A percentile compares a stretch with the other conserved stretches of the same genome.
phyloP scores from a whole-genome alignment of 2,329 filamentous ascomycete genomes.

The Corynespora cassiicola region DNA sequence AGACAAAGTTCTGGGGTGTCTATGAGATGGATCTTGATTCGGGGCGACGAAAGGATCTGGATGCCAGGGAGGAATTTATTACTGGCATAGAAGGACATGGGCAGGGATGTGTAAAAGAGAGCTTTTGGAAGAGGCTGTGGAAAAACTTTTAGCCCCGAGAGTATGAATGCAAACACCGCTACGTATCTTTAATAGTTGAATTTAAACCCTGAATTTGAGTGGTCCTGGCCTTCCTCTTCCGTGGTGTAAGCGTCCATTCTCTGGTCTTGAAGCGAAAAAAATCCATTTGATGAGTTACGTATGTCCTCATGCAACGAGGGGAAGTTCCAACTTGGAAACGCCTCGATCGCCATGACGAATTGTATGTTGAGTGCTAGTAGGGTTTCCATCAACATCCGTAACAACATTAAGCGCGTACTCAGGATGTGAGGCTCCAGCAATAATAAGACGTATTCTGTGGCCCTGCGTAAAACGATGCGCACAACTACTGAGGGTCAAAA shows the following conservation, averaged over 20 bases:
- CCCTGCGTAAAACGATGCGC: constrained; percentile 17
- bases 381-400: no score
- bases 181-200: no score
- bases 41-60: constrained; percentile 46
- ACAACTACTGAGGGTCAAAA: constrained; percentile 8
- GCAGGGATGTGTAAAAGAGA: constrained; percentile 13
- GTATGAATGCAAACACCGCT: no score
- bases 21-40: constrained; percentile 48
- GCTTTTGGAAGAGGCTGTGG: constrained; percentile 19
- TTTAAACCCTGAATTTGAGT: no score
- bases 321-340: no score
- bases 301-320: no score
- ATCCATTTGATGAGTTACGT: no score
- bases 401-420: constrained; percentile 15
- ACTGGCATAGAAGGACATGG: constrained; percentile 11
- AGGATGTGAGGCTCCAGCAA: constrained; percentile 15
- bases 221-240: no score
- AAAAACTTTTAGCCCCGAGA: constrained; percentile 16
- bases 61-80: constrained; percentile 25
- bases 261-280: no score
- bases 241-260: no score
- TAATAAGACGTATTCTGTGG: constrained; percentile 13
- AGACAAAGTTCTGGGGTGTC: constrained; percentile 42
- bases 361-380: no score
- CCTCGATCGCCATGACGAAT: no score